These are phyloP conservation scores for Pisolithus sp. DNA, from an alignment of 768 basidiomycete species.

Conservation along the genomic window DNA sequence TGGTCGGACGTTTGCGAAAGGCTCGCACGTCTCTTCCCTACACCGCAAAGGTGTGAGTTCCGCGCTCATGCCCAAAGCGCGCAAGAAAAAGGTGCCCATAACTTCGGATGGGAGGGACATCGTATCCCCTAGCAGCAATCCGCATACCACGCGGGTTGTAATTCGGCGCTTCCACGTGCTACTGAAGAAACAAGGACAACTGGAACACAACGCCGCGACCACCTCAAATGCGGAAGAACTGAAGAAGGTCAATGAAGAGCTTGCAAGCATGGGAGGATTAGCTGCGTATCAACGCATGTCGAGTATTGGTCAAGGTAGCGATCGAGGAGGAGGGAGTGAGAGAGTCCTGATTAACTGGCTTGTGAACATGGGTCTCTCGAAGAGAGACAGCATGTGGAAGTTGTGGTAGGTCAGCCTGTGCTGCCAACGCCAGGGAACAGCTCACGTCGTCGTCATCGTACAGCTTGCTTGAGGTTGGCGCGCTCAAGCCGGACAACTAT, in stretches of 20 bases:
- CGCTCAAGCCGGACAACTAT: conserved; percentile 81
- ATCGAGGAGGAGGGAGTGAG: conserved; percentile 86
- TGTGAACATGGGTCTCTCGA: conserved; percentile 39
- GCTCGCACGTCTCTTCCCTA: too few relatives aligned
- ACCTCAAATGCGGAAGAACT: conserved; percentile 29
- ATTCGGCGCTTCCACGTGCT: conserved; percentile 81
- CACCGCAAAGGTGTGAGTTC: too few relatives aligned
- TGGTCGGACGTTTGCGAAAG: too few relatives aligned
- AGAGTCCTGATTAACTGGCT: conserved; percentile 75
- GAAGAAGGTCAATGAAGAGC: conserved; percentile 50
- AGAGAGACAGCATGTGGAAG: conserved; percentile 18
- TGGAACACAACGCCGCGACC: conserved; percentile 31
- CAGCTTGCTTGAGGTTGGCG: conserved; percentile 86
- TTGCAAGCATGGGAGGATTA: conserved; percentile 70
- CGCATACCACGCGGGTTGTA: conserved; percentile 57
- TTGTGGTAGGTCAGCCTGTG: conserved; percentile 27
- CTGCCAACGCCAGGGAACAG: too few relatives aligned
- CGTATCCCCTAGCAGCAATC: conserved; percentile 33
- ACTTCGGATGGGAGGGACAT: conserved; percentile 22
- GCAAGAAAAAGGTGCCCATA: conserved; percentile 42
- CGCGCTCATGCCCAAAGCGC: conserved; percentile 33
- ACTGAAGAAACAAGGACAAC: conserved; percentile 58
- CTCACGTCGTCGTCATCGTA: too few relatives aligned
- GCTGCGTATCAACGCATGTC: conserved; percentile 82
- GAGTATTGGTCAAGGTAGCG: conserved; percentile 66